Percentiles rank a stretch among this genome's conserved stretches.
Evolutionary conservation across 2,329 filamentous ascomycete species (phyloP).

Genomic region (Sarocladium strictum): DNA sequence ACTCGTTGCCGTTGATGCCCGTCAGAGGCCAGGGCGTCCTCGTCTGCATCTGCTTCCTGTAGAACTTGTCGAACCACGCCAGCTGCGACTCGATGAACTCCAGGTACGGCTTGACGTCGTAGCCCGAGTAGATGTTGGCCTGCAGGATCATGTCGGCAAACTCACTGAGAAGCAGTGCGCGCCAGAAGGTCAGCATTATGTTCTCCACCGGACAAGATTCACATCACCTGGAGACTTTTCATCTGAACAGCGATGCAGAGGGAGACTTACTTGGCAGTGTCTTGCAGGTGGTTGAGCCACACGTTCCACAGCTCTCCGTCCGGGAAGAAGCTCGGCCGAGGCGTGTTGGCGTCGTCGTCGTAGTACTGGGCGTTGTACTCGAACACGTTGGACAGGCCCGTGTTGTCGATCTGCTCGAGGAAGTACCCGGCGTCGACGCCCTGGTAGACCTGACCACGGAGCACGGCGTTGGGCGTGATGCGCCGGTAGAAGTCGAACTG

Average conservation of each 20-base stretch:
- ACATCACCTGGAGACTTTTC: too few species aligned
- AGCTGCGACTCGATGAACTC: constrained; percentile 11
- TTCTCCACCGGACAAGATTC: too few species aligned
- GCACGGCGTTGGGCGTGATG: constrained; percentile 8
- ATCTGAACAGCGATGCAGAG: too few species aligned
- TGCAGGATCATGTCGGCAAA: constrained; percentile 10
- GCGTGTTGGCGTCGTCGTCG: constrained; percentile 7
- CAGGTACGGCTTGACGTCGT: constrained; percentile 9
- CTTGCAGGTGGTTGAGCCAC: constrained; percentile 10
- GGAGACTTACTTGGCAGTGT: constrained; percentile 9
- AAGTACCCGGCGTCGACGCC: constrained; percentile 5
- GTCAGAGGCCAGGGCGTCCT: constrained; percentile 6
- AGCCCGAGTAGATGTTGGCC: constrained; percentile 10
- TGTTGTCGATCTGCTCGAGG: constrained; percentile 11
- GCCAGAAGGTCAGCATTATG: neutral
- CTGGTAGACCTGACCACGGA: constrained; percentile 9
- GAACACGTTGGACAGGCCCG: constrained; percentile 9
- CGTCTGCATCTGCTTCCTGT: constrained; percentile 8
- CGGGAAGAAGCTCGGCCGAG: constrained; percentile 6
- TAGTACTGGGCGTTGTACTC: constrained; percentile 11
- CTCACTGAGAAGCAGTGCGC: neutral
- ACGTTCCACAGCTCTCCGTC: constrained; percentile 11
- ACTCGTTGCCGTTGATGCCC: constrained; percentile 10
- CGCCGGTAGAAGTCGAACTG: constrained; percentile 11
- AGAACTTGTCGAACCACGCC: constrained; percentile 11